Base-by-base conservation (phyloP, 192 early-diverging fungal genomes). In the Coemansia sp. region DNA sequence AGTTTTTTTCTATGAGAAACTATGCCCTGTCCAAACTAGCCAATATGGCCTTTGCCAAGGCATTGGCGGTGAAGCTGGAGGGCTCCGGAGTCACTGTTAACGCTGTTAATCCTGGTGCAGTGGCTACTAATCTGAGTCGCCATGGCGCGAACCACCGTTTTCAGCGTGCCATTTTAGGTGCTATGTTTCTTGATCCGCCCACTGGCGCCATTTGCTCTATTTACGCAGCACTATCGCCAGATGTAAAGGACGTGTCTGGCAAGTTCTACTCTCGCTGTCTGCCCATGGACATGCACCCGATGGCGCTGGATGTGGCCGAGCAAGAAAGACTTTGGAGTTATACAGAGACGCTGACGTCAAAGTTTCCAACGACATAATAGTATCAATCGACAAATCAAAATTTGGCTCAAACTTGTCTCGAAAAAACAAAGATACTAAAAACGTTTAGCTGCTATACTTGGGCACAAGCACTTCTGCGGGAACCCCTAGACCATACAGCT, bases 281-380 rank as follows among this genome's bases (percentile, higher is more conserved):
- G 21, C 18, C 42, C 33, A 61, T 66, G 57, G 38, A 48, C 3
- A 45, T 64, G 26, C 70, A 65, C n/a, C 59, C 63, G 7, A 55
- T 36, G 18, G 59, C 64, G 21, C 21, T 38, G 13, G 59, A 72
- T 21, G 58, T 41, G 16, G 47, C 23, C 3, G 59, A 66, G 25
- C 70, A 72, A 38, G 70, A 72, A 18, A 62, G 38, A 26, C 58
- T 72, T 5, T 72, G 70, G 70, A 59, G 26, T 2, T 72, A 62
- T 53, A 56, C 70, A 6, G 70, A 72, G 41, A 39, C 60, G n/a
- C 37, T 72, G 11, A 31, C 31, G 4, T 31, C 31, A 31, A 31
- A 31, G 25, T 66, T 36, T 31, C 69, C 21, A 42, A 47, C 26
- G 12, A 50, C 16, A 43, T 43, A 8, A 12, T 38, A 12, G 12